phyloP scores from a whole-genome alignment of 2,329 filamentous ascomycete genomes.

The Massarina eburnea region DNA sequence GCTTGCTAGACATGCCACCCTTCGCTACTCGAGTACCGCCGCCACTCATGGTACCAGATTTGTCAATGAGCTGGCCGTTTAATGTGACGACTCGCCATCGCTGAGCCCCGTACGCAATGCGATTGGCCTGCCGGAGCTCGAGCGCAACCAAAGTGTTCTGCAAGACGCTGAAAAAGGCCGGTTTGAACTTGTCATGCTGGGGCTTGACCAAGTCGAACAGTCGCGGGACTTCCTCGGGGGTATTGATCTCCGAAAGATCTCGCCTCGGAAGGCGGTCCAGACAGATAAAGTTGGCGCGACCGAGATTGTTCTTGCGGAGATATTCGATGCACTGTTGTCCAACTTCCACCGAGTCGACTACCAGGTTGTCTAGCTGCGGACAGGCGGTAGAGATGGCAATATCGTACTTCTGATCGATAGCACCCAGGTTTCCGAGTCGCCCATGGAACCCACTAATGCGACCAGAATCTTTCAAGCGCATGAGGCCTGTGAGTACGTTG shows the following conservation, averaged over 20 bases:
- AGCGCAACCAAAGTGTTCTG: conserved; percentile 93
- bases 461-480: conserved; percentile 93
- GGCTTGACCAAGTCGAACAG: conserved; percentile 90
- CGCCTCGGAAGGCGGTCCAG: conserved; percentile 81
- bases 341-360: conserved; percentile 92
- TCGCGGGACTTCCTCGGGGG: conserved; percentile 87
- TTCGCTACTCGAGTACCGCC: conserved; percentile 88
- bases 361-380: conserved; percentile 87
- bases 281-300: conserved; percentile 94
- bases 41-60: conserved; percentile 98
- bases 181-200: conserved; percentile 81
- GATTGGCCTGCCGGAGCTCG: conserved; percentile 92
- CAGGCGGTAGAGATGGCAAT: conserved; percentile 98
- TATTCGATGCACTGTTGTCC: conserved; percentile 99
- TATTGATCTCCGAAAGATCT: conserved; percentile 78
- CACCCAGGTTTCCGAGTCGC: conserved; percentile 87
- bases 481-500: conserved; percentile 86
- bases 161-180: conserved; percentile 93
- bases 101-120: conserved; percentile 91
- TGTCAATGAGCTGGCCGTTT: conserved; percentile 93
- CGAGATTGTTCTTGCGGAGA: conserved; percentile 93
- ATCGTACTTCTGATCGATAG: conserved; percentile 92
- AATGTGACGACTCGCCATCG: conserved; percentile 96
- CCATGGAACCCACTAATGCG: conserved; percentile 97
- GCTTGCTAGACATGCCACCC: conserved; percentile 95